Conservation (phyloP, 176 grass and related monocot species). For the Cenchrus purpureus region DNA sequence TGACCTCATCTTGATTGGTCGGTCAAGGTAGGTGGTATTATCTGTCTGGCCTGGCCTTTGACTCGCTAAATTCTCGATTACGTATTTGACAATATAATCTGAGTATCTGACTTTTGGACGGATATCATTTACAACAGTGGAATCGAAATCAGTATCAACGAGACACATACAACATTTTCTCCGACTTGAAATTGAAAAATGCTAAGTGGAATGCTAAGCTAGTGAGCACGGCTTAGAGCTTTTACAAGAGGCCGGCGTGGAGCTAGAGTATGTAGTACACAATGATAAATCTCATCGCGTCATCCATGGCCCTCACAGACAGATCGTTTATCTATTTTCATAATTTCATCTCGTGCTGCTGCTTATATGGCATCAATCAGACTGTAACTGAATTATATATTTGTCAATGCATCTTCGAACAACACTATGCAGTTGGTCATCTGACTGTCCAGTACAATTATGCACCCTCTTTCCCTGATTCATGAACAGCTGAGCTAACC, state of each 20-base stretch:
- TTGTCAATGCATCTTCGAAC: background rate
- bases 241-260: background rate
- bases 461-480: background rate
- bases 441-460: background rate
- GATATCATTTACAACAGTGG: background rate
- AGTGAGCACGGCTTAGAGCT: background rate
- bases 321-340: background rate
- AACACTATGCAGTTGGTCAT: background rate
- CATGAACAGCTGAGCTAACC: background rate
- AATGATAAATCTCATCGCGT: background rate
- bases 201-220: background rate
- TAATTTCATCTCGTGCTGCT: background rate
- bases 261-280: too few species aligned
- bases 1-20: background rate
- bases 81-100: conserved; percentile 1
- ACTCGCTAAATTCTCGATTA: background rate
- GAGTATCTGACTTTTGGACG: conserved; percentile 42
- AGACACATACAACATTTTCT: background rate
- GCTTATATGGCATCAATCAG: background rate
- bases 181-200: background rate
- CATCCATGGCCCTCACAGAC: background rate
- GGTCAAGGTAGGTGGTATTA: background rate
- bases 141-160: background rate
- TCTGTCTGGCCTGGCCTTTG: conserved; percentile 5
- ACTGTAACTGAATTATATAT: background rate